Conservation (phyloP, 345 rosid species). For the Kandelia obovata region DNA sequence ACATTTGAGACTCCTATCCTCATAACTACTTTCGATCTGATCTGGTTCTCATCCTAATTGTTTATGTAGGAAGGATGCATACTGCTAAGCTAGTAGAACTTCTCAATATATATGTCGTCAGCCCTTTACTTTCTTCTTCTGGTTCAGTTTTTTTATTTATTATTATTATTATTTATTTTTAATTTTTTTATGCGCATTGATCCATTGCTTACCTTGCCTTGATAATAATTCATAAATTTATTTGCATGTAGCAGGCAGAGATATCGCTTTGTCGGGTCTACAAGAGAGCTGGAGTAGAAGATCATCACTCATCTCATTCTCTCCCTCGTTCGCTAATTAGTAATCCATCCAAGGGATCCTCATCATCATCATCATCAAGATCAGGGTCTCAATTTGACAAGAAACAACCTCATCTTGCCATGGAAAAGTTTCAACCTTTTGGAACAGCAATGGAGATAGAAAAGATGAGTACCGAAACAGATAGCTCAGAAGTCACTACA, state of each 20-base stretch:
- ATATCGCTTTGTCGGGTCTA: constrained; percentile 93
- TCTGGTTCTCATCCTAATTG: no score
- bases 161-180: no score
- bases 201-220: no score
- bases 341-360: constrained; percentile 28
- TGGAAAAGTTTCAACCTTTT: constrained; percentile 25
- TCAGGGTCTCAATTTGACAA: constrained; percentile 16
- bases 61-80: no score
- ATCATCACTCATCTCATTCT: constrained; percentile 49
- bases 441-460: constrained; percentile 27
- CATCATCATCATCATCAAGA: constrained; percentile 30
- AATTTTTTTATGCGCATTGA: no score
- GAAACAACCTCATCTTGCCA: constrained; percentile 24
- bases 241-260: constrained; percentile 47
- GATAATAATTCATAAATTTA: neutral
- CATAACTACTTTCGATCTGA: no score
- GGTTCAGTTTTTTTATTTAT: no score
- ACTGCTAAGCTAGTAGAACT: no score
- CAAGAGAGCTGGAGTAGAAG: constrained; percentile 94
- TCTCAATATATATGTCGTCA: no score
- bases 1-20: no score
- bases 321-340: constrained; percentile 53
- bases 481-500: constrained; percentile 59
- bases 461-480: constrained; percentile 36
- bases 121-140: no score